phyloP scores from a whole-genome alignment of 192 early-diverging fungal species.

The Backusella sp. region DNA sequence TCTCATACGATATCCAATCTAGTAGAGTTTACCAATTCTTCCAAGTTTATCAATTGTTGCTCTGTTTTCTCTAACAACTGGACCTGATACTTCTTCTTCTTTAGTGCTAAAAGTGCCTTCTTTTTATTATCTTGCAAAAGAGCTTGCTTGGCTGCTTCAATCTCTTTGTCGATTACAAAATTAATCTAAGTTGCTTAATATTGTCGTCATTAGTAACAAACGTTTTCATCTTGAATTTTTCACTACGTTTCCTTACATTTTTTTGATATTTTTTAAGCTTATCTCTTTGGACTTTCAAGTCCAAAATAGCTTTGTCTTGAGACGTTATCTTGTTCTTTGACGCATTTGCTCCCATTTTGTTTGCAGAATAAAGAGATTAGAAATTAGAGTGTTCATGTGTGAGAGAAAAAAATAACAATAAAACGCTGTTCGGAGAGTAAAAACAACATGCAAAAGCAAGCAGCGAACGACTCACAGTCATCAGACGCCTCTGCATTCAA shows the following conservation, averaged over 20 bases:
- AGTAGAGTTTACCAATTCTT: slow-evolving; percentile 68
- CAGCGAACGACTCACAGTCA: background rate
- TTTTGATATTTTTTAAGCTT: slow-evolving; percentile 91
- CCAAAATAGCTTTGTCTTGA: slow-evolving; percentile 92
- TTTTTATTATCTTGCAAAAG: slow-evolving; percentile 73
- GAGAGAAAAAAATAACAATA: background rate
- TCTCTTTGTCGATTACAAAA: slow-evolving; percentile 77
- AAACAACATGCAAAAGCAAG: background rate
- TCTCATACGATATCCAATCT: background rate
- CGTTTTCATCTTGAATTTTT: background rate
- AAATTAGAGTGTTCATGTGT: background rate
- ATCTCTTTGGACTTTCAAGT: slow-evolving; percentile 95
- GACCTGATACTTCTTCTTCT: slow-evolving; percentile 97
- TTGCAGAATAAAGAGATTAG: background rate
- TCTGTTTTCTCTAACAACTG: slow-evolving; percentile 81
- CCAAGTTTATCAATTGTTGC: slow-evolving; percentile 85
- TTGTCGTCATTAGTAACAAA: background rate
- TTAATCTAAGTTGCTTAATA: slow-evolving; percentile 57
- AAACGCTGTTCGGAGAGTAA: background rate
- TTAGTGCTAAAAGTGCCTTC: slow-evolving; percentile 84
- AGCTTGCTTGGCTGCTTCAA: slow-evolving; percentile 74
- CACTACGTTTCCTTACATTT: slow-evolving; percentile 53
- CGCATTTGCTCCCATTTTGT: slow-evolving; percentile 45
- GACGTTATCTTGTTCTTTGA: slow-evolving; percentile 71
- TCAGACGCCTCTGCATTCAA: background rate